These are phyloP conservation scores for Cladosporium halotolerans DNA, from an alignment of 2,329 filamentous ascomycete species.

Conservation along the genomic window DNA sequence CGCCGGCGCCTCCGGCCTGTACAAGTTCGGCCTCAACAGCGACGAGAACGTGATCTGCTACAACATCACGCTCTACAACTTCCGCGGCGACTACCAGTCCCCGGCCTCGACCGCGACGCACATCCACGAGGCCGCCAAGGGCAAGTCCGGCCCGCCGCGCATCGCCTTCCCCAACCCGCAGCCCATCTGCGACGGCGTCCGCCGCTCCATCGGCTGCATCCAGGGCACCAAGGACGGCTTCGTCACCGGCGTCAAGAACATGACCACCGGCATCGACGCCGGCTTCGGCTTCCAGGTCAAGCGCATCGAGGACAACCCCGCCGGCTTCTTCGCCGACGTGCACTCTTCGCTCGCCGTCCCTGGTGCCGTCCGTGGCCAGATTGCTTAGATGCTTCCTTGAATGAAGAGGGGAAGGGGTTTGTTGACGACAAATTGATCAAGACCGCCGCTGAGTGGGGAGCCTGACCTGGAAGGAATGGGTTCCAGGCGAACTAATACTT, in stretches of 20 bases:
- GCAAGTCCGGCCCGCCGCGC: slow-evolving; percentile 46
- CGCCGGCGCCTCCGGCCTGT: slow-evolving; percentile 41
- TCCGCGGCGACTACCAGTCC: slow-evolving; percentile 47
- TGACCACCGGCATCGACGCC: slow-evolving; percentile 36
- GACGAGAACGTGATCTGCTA: slow-evolving; percentile 40
- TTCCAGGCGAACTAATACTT: no score
- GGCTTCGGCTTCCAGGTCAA: slow-evolving; percentile 44
- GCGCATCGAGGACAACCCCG: slow-evolving; percentile 47
- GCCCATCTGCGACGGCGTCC: slow-evolving; percentile 29
- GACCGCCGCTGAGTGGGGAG: no score
- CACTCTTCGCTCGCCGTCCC: slow-evolving; percentile 45
- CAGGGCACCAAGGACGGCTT: slow-evolving; percentile 33
- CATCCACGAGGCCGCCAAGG: slow-evolving; percentile 46
- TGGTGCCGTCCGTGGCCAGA: slow-evolving; percentile 49
- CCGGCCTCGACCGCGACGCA: slow-evolving; percentile 50
- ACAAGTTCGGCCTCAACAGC: slow-evolving; percentile 50
- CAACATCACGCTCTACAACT: slow-evolving; percentile 47
- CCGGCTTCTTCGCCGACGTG: slow-evolving; percentile 47
- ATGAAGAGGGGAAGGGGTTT: not conserved
- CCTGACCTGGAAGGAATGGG: no score
- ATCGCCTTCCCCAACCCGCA: slow-evolving; percentile 47
- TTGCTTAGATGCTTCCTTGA: slow-evolving; percentile 21
- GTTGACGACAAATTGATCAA: no score
- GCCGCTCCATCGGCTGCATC: slow-evolving; percentile 39
- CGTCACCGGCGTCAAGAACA: slow-evolving; percentile 36